Base-by-base conservation (phyloP, 164 flowering plant genomes). In the Paratinospora sagittata region DNA sequence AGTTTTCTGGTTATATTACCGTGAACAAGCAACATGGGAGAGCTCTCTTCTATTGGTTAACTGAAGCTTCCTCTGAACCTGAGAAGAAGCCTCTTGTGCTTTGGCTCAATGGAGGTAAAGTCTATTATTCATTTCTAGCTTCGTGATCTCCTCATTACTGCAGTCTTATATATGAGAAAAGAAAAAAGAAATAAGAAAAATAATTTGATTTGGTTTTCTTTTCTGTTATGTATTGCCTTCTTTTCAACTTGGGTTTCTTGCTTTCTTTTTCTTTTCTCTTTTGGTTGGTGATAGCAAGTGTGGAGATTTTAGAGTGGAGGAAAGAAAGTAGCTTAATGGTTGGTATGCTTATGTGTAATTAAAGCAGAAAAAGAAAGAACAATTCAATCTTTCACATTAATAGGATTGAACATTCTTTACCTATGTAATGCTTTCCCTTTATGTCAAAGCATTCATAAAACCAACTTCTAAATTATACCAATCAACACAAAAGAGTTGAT, bases 71-170 rank as follows among this genome's bases (percentile, higher is more conserved):
- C 9, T 9, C 60, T 24, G 12, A 61, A 68, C 78, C 93, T 0
- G 60, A 80, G 30, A 80, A 66, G 7, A 92, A 85, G 68, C 97
- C 97, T 36, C 89, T 92, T 55, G 87, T 92, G 73, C 91, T 92
- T 75, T 92, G 97, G 97, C 93, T 92, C 78, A 92, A 87, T 78
- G 97, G 97, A 89, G 97, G 97, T 88, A 26, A 83, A 30, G 85
- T 68, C 21, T 45, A 24, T 43, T 39, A 19, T 73, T 39, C 34
- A 30, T 30, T 30, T 4, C 34, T 30, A 30, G 3, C 34, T 1
- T 30, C 34, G 2, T 30, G 3, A 1, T 30, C 34, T 1, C 34
- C 34, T 30, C 34, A 30, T 30, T 4, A 30, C 34, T n/a, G n/a
- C n/a, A n/a, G n/a, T n/a, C n/a, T n/a, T n/a, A n/a, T n/a, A n/a